Conservation (phyloP, 768 basidiomycete genomes). For the Boletus patriciae region DNA sequence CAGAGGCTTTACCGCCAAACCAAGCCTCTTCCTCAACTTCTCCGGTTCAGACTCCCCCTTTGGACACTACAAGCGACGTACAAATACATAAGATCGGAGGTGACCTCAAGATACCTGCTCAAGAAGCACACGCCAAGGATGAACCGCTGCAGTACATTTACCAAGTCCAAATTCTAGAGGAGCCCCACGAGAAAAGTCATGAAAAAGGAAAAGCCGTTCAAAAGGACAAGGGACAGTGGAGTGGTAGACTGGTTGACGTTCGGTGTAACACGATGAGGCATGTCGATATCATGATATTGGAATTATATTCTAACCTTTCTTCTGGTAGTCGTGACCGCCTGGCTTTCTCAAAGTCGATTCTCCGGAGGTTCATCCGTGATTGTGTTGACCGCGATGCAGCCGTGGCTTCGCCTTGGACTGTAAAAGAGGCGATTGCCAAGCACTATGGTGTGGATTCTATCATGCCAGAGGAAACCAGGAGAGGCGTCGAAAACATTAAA, state of each 20-base stretch:
- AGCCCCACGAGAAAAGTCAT: constrained; percentile 66
- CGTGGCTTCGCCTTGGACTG: constrained; percentile 94
- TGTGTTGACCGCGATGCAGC: constrained; percentile 91
- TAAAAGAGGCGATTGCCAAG: constrained; percentile 81
- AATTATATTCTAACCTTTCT: constrained; percentile 3
- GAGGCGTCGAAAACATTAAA: constrained; percentile 75
- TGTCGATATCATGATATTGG: constrained; percentile 22
- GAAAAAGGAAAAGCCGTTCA: constrained; percentile 55
- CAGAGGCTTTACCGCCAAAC: constrained; percentile 35
- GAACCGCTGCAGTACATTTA: constrained; percentile 85
- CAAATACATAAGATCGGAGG: constrained; percentile 70
- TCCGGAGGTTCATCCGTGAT: constrained; percentile 94
- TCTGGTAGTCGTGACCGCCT: constrained; percentile 82
- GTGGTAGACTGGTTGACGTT: constrained; percentile 82
- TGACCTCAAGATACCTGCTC: constrained; percentile 72
- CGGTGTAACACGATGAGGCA: constrained; percentile 79
- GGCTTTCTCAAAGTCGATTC: constrained; percentile 94
- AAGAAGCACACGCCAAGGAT: constrained; percentile 70
- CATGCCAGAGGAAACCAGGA: constrained; percentile 84
- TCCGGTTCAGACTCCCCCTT: constrained; percentile 44
- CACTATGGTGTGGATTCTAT: constrained; percentile 82
- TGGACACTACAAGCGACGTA: constrained; percentile 48
- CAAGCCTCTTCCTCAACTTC: constrained; percentile 44
- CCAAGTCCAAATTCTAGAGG: constrained; percentile 81
- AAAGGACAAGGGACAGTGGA: constrained; percentile 64